A percentile compares a stretch with the other conserved stretches of the same genome.
Conservation (phyloP, 164 flowering plant genomes). For the Malania oleifera region DNA sequence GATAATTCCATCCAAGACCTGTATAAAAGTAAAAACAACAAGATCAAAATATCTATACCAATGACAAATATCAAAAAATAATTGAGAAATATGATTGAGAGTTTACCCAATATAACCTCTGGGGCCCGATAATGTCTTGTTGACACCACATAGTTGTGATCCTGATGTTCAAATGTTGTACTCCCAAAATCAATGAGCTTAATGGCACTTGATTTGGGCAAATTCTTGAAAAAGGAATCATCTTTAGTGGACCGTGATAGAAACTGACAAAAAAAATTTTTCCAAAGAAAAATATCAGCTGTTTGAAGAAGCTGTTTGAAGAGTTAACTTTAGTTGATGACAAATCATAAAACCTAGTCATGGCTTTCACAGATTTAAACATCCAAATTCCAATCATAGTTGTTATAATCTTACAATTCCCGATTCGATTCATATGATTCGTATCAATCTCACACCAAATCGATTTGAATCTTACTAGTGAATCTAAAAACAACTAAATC, state of each 20-base stretch:
- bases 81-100: neutral
- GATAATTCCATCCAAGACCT: slow-evolving; percentile 96
- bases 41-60: neutral
- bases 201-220: slow-evolving; percentile 84
- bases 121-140: slow-evolving; percentile 79
- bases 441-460: no score
- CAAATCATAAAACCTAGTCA: no score
- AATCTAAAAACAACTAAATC: no score
- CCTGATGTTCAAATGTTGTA: slow-evolving; percentile 81
- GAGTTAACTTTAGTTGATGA: no score
- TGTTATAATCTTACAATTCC: no score
- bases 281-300: no score
- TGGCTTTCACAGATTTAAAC: no score
- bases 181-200: slow-evolving; percentile 97
- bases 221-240: slow-evolving; percentile 65
- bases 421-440: no score
- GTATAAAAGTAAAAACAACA: slow-evolving; percentile 8
- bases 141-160: slow-evolving; percentile 80
- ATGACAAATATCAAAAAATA: neutral
- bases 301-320: no score
- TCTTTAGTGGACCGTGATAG: slow-evolving; percentile 55
- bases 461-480: no score
- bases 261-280: slow-evolving; percentile 25
- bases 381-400: no score
- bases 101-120: slow-evolving; percentile 72